Percentiles rank a stretch among this genome's conserved stretches.
These are phyloP conservation scores for Aspergillus pseudoglaucus DNA, from an alignment of 2,329 filamentous ascomycete species.

Conservation along the genomic window DNA sequence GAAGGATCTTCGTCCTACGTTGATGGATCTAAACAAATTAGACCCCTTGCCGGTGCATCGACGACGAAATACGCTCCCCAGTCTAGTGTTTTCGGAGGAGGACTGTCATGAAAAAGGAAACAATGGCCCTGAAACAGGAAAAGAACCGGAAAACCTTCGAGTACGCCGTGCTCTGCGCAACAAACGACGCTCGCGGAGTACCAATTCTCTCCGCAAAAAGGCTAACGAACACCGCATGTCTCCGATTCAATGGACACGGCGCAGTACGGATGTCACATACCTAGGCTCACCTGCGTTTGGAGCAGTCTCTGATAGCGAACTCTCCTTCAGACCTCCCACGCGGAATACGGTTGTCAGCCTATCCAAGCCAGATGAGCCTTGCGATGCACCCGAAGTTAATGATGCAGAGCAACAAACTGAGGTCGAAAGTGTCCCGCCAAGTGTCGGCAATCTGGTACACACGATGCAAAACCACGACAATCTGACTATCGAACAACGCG, in stretches of 20 bases:
- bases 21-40: slow-evolving; percentile 15
- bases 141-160: slow-evolving; percentile 13
- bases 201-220: slow-evolving; percentile 32
- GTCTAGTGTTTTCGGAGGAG: slow-evolving; percentile 37
- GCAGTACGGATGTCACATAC: slow-evolving; percentile 33
- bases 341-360: slow-evolving; percentile 23
- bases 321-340: slow-evolving; percentile 21
- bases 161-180: slow-evolving; percentile 18
- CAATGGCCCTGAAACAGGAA: slow-evolving; percentile 7
- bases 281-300: slow-evolving; percentile 27
- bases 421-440: slow-evolving; percentile 21
- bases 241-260: slow-evolving; percentile 36
- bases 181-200: slow-evolving; percentile 42
- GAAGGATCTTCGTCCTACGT: slow-evolving; percentile 14
- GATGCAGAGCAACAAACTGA: neutral
- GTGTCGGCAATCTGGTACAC: slow-evolving; percentile 33
- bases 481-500: slow-evolving; percentile 38
- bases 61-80: slow-evolving; percentile 40
- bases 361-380: slow-evolving; percentile 5
- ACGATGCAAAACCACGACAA: slow-evolving; percentile 36
- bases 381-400: neutral
- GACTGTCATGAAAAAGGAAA: slow-evolving; percentile 22
- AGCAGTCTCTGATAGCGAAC: slow-evolving; percentile 21
- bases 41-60: slow-evolving; percentile 18
- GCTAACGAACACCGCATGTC: slow-evolving; percentile 32